These are phyloP conservation scores for Leonotis leonurus DNA, from an alignment of 257 asterid species.

Conservation along the genomic window DNA sequence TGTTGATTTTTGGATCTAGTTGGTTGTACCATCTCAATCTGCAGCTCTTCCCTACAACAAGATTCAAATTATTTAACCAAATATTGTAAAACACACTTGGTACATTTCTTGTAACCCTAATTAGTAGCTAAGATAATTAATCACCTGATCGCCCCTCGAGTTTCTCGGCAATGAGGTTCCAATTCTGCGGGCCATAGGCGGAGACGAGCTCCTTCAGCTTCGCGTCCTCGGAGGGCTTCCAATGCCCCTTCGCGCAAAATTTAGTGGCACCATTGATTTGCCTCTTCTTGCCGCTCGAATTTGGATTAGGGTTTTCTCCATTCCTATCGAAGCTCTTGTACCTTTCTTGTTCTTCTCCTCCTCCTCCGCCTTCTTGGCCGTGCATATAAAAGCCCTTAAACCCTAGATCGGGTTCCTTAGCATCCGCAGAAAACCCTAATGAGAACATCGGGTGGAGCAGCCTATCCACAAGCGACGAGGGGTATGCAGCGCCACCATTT, in stretches of 20 bases:
- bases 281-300: not conserved
- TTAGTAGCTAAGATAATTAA: not conserved
- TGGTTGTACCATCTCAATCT: slow-evolving; percentile 57
- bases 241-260: slow-evolving; percentile 38
- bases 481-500: not conserved
- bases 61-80: too few species aligned
- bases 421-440: slow-evolving; percentile 7
- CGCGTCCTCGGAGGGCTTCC: slow-evolving; percentile 55
- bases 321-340: not conserved
- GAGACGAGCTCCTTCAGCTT: slow-evolving; percentile 45
- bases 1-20: slow-evolving; percentile 43
- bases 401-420: not conserved
- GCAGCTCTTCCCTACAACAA: slow-evolving; percentile 40
- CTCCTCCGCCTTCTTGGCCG: not conserved
- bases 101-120: too few species aligned
- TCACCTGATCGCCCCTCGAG: slow-evolving; percentile 54
- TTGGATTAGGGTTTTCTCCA: slow-evolving; percentile 21
- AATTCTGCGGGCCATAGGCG: slow-evolving; percentile 51
- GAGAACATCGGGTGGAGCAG: slow-evolving; percentile 11
- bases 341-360: not conserved
- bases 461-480: slow-evolving; percentile 4
- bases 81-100: too few species aligned
- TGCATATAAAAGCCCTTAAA: not conserved
- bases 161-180: slow-evolving; percentile 50
- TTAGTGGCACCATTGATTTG: slow-evolving; percentile 3